Base-by-base conservation (phyloP, 2,329 filamentous ascomycete species). In the Penicillium palitans region DNA sequence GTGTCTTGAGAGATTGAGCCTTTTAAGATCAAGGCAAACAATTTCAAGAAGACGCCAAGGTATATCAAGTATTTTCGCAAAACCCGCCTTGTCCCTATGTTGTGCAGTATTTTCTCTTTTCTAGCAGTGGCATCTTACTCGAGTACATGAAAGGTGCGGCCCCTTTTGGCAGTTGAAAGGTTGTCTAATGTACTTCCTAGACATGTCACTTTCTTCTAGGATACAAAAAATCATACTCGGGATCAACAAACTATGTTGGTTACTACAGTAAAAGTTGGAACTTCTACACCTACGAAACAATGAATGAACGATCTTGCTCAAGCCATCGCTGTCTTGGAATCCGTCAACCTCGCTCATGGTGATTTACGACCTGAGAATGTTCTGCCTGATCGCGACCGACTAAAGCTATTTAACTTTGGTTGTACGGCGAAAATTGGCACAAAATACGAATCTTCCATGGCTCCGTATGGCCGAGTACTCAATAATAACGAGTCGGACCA, bases 261-360 rank as follows among this genome's bases (percentile, higher is more conserved):
- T 53, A 69, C 60, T 27, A 62, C 52, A 55, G 70, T 72, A 69
- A 19, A 70, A 60, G 27, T 19, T 72, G 17, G 70, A 72, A 51
- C 65, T 66, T 42, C 50, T 72, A n/a, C 8, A 37, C 19, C 60
- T 72, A 39, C 63, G 67, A 59, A 68, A 21, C 47, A 64, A 61
- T 75, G 66, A 71, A 72, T 72, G 65, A 72, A 70, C 37, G 60
- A 71, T 27, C 66, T 74, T 29, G 60, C 70, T 46, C 65, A 68
- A 61, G 71, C 64, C 12, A 64, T 71, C 47, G 68, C 70, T 59
- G 72, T 72, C 48, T 52, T 74, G 0, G 71, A 72, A 63, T 71
- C 68, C 0, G 63, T 73, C n/a, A 65, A 69, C 21, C 70, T 74
- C 44, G 67, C 69, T 1, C 65, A 75, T 61, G 67, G 68, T 41